Conservation (phyloP, 2,329 filamentous ascomycete species). For the Arthrobotrys iridis region DNA sequence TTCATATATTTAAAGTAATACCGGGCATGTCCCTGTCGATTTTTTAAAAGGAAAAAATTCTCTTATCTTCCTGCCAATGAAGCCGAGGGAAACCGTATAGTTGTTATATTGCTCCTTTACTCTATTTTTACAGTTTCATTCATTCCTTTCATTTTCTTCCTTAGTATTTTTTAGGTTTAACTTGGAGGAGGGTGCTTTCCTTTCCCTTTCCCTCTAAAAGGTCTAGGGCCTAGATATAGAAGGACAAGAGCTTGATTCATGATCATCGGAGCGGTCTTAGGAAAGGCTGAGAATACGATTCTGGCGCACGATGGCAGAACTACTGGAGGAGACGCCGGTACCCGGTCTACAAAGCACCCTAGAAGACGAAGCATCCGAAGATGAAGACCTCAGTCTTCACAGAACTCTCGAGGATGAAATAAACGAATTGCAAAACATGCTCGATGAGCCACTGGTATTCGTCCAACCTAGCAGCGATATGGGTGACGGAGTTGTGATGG, state of each 20-base stretch:
- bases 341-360: constrained; percentile 6
- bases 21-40: constrained; percentile 23
- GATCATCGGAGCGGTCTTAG: background rate
- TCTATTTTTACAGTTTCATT: background rate
- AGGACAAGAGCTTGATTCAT: background rate
- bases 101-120: constrained; percentile 5
- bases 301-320: background rate
- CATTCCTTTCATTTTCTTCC: constrained; percentile 4
- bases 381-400: constrained; percentile 32
- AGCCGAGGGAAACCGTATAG: constrained; percentile 14
- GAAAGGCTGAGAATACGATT: background rate
- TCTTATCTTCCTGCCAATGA: constrained; percentile 19
- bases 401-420: constrained; percentile 44
- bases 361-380: constrained; percentile 19
- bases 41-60: constrained; percentile 22
- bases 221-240: background rate
- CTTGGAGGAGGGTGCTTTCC: background rate
- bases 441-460: constrained; percentile 37
- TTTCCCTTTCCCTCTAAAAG: constrained; percentile 6
- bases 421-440: constrained; percentile 35
- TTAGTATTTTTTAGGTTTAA: constrained; percentile 14
- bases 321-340: constrained; percentile 11
- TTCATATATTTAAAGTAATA: constrained; percentile 22
- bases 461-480: constrained; percentile 1
- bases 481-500: constrained; percentile 20